A percentile compares a stretch with the other conserved stretches of the same genome.
Conservation (phyloP, 805 yeast species). For the Candida pseudofarinosa region DNA sequence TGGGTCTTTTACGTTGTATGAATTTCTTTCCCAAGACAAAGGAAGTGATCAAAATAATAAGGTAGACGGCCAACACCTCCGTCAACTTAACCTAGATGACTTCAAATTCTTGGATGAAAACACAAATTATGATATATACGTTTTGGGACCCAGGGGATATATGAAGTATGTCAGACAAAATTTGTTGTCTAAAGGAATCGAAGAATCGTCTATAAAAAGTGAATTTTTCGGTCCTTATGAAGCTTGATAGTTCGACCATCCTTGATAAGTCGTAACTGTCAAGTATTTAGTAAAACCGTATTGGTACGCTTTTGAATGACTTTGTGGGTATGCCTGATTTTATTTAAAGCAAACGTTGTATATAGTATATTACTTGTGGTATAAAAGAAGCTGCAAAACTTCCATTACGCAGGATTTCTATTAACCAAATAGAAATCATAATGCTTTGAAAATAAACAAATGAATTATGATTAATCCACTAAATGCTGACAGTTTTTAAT, state of each 20-base stretch:
- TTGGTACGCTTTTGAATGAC: no score
- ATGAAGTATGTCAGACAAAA: constrained; percentile 23
- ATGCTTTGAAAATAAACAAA: no score
- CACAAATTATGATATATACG: constrained; percentile 20
- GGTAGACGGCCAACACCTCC: constrained; percentile 2
- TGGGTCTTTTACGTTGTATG: constrained; percentile 15
- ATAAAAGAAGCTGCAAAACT: no score
- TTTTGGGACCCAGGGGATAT: constrained; percentile 32
- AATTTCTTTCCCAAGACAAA: constrained; percentile 16
- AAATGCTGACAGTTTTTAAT: no score
- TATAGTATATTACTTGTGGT: no score
- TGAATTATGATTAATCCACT: no score
- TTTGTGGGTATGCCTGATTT: no score
- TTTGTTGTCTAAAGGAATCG: constrained; percentile 15
- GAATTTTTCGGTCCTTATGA: constrained; percentile 34
- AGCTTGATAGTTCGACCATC: constrained; percentile 13
- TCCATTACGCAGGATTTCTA: no score
- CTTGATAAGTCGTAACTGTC: no score
- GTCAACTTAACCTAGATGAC: constrained; percentile 14
- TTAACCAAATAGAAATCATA: no score
- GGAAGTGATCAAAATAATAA: neutral
- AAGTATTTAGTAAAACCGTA: no score
- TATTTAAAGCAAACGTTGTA: no score
- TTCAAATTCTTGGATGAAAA: constrained; percentile 15
- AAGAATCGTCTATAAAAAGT: constrained; percentile 12